Percentiles rank a stretch among this genome's conserved stretches.
Conservation (phyloP, 164 flowering plant genomes). For the Amborella trichopoda region DNA sequence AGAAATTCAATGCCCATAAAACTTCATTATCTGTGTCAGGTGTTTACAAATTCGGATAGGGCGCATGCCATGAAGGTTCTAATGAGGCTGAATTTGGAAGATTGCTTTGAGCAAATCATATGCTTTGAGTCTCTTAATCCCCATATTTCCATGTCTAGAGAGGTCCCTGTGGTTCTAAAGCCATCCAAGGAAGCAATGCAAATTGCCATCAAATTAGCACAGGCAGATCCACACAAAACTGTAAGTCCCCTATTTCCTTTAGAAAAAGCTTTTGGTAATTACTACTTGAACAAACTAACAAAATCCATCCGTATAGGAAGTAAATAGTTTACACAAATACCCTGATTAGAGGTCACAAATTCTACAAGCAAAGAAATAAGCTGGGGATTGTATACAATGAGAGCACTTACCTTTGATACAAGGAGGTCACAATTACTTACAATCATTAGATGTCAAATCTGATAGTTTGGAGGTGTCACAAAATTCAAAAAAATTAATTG, state of each 20-base stretch:
- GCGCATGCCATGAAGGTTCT: slow-evolving; percentile 50
- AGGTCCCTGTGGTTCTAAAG: slow-evolving; percentile 65
- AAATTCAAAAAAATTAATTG: too few relatives aligned
- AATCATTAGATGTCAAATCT: too few relatives aligned
- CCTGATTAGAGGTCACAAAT: too few relatives aligned
- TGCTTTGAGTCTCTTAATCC: slow-evolving; percentile 93
- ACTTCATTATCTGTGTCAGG: too few relatives aligned
- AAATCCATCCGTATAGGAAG: background rate
- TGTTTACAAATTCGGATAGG: slow-evolving; percentile 77
- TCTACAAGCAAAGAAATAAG: too few relatives aligned
- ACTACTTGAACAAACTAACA: background rate
- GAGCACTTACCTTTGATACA: too few relatives aligned
- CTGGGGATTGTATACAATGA: too few relatives aligned
- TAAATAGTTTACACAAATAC: too few relatives aligned
- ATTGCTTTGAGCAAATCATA: slow-evolving; percentile 74
- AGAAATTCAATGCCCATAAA: too few relatives aligned
- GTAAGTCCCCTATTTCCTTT: slow-evolving; percentile 21
- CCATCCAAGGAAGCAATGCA: slow-evolving; percentile 68
- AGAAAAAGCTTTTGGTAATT: background rate
- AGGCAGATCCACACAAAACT: slow-evolving; percentile 59
- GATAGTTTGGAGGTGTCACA: too few relatives aligned
- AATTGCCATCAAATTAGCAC: slow-evolving; percentile 41
- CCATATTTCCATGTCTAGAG: slow-evolving; percentile 34
- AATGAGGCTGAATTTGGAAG: slow-evolving; percentile 48
- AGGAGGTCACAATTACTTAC: too few relatives aligned